These are phyloP conservation scores for Asterophora lycoperdoides DNA, from an alignment of 768 basidiomycete genomes.

Conservation along the genomic window DNA sequence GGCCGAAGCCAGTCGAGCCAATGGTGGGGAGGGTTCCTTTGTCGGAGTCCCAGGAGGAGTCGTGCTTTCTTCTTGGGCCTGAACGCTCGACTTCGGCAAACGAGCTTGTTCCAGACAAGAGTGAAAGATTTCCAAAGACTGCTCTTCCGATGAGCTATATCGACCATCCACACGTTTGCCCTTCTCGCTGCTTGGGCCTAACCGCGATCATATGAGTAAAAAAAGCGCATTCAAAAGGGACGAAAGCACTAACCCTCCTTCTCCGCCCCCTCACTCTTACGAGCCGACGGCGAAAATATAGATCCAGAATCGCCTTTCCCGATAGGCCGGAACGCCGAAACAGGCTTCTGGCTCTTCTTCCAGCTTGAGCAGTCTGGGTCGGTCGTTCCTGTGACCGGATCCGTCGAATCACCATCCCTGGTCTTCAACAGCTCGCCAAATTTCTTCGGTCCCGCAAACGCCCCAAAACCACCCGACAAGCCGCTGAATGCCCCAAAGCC, in stretches of 20 bases:
- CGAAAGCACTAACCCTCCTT: constrained; percentile 1
- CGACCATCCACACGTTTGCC: constrained; percentile 13
- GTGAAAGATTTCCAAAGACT: constrained; percentile 35
- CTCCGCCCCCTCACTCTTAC: neutral
- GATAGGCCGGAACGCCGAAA: constrained; percentile 10
- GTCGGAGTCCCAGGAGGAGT: constrained; percentile 66
- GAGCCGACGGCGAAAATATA: constrained; percentile 1
- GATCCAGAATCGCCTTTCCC: neutral
- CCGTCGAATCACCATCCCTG: constrained; percentile 26
- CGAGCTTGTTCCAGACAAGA: constrained; percentile 42
- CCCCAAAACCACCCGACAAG: constrained; percentile 36
- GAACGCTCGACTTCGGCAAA: constrained; percentile 42
- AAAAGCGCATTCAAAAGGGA: neutral
- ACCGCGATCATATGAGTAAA: constrained; percentile 1
- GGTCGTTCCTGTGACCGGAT: constrained; percentile 13
- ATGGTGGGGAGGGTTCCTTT: constrained; percentile 36
- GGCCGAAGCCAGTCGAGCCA: constrained; percentile 21
- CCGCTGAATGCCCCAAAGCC: constrained; percentile 55
- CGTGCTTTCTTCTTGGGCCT: constrained; percentile 41
- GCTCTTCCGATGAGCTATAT: constrained; percentile 16
- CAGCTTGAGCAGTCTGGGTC: neutral
- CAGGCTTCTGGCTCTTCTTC: constrained; percentile 7
- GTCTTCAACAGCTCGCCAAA: constrained; percentile 59
- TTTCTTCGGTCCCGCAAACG: constrained; percentile 37
- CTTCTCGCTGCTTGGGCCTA: constrained; percentile 2